Evolutionary conservation across 2,329 filamentous ascomycete species (phyloP), one percentile per base, ranked within the genome.

Genomic region (Didymella keratinophila): DNA sequence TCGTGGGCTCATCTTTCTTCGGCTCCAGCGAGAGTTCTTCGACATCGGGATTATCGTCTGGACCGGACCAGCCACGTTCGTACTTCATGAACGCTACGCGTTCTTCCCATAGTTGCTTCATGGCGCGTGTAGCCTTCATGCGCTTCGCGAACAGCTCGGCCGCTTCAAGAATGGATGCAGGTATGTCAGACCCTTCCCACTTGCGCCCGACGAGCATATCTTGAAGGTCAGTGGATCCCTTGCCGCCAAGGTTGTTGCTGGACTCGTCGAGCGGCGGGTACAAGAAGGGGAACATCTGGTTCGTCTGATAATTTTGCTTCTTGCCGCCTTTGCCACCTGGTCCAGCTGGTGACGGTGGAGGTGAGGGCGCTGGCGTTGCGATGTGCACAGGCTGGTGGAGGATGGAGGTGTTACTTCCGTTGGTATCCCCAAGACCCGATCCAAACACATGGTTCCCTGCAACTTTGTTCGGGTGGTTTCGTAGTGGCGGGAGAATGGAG

Each of bases 241-340:
- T 97, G 1, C 94, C 94, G 49, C 95, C 94, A 36, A 94, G 88
- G 67, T 89, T 91, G 72, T 96, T 97, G 78, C 93, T 97, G 23
- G 87, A 89, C 61, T 89, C 89, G 76, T 97, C 94, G 18, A 97
- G 81, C 1, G 95, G 95, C 2, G 95, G 95, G 68, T 99, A 99
- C 80, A 99, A 88, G 72, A 99, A 98, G 0, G 95, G 95, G 65
- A 99, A 98, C 73, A 97, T 95, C 70, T 99, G 95, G 72, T 99
- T 99, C 0, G 95, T 99, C 76, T 99, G 95, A 71, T 99, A 99
- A 68, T 98, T 99, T 72, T 99, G 95, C 74, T 99, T 99, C 82
- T 99, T 99, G 0, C 90, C 93, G 51, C 91, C 92, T 76, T 98
- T 99, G 0, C 93, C 93, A 25, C 93, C 86, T 3, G 86, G 85